phyloP scores from a whole-genome alignment of 2,329 filamentous ascomycete genomes.

The Pseudocercospora eumusae region DNA sequence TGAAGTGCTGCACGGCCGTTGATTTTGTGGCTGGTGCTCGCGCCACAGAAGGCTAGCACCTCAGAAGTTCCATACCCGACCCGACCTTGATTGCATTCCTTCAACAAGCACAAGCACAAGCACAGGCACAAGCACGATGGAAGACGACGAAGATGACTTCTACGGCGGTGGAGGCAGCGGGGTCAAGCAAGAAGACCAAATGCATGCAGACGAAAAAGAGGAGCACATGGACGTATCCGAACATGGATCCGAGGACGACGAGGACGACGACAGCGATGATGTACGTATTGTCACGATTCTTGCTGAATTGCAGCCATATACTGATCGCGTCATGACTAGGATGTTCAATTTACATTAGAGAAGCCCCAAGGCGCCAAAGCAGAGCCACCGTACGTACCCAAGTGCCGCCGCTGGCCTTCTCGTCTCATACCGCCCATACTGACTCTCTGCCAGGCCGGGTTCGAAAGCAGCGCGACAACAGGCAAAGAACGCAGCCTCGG shows the following conservation, averaged over 20 bases:
- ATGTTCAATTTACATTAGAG: slow-evolving; percentile 57
- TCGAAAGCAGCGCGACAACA: slow-evolving; percentile 26
- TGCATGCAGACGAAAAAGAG: slow-evolving; percentile 39
- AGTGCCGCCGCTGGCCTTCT: neutral
- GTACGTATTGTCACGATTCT: slow-evolving; percentile 31
- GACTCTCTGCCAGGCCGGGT: slow-evolving; percentile 18
- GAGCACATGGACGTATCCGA: slow-evolving; percentile 50
- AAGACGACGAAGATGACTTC: slow-evolving; percentile 56
- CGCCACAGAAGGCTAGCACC: slow-evolving; percentile 2
- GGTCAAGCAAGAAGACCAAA: slow-evolving; percentile 31
- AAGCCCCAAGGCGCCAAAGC: slow-evolving; percentile 43
- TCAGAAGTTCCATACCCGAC: slow-evolving; percentile 5
- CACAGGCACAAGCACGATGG: slow-evolving; percentile 44
- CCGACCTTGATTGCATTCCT: slow-evolving; percentile 12
- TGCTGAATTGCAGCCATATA: neutral
- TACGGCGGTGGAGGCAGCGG: slow-evolving; percentile 41
- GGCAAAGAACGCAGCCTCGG: slow-evolving; percentile 17
- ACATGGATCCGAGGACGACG: slow-evolving; percentile 47
- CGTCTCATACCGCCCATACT: neutral
- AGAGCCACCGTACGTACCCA: slow-evolving; percentile 28
- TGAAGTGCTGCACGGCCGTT: neutral
- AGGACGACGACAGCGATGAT: slow-evolving; percentile 46
- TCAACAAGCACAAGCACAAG: slow-evolving; percentile 6
- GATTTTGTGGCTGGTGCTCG: slow-evolving; percentile 3
- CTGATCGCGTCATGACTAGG: slow-evolving; percentile 39